These are phyloP conservation scores for Talaromyces sp. DNA, from an alignment of 2,329 filamentous ascomycete genomes.

Conservation along the genomic window DNA sequence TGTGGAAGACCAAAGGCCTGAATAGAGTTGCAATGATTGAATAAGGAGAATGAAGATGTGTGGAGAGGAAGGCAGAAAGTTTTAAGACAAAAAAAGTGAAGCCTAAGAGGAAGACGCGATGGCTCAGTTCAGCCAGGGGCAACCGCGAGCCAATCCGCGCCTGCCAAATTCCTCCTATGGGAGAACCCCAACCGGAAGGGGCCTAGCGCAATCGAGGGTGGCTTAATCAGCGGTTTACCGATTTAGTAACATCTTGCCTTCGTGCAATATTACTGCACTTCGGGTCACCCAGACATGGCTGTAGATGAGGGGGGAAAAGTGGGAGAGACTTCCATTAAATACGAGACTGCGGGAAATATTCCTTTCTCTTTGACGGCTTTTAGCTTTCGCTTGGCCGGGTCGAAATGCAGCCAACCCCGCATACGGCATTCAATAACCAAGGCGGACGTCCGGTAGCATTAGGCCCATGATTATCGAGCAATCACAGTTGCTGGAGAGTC, in stretches of 20 bases:
- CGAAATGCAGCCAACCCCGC: background rate
- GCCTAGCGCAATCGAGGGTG: background rate
- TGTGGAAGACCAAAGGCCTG: background rate
- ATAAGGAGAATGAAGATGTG: background rate
- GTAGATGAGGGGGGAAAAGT: background rate
- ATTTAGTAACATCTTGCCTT: background rate
- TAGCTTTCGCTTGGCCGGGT: background rate
- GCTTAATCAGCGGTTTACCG: background rate
- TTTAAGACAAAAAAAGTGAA: conserved; percentile 3
- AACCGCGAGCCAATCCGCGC: conserved; percentile 13
- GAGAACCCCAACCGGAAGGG: background rate
- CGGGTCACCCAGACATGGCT: background rate
- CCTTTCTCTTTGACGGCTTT: background rate
- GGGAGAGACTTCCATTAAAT: background rate
- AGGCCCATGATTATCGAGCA: background rate
- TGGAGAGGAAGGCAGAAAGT: background rate
- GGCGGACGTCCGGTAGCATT: conserved; percentile 1
- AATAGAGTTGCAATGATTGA: background rate
- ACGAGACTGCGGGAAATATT: background rate
- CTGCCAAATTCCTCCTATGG: conserved; percentile 13
- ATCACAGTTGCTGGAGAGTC: background rate
- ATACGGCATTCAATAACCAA: conserved; percentile 1
- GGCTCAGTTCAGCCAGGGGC: conserved; percentile 1
- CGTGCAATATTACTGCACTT: background rate
- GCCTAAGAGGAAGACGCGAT: conserved; percentile 8